A percentile compares a stretch with the other conserved stretches of the same genome.
phyloP scores from a whole-genome alignment of 768 basidiomycete genomes.

The Mycena chlorophos region DNA sequence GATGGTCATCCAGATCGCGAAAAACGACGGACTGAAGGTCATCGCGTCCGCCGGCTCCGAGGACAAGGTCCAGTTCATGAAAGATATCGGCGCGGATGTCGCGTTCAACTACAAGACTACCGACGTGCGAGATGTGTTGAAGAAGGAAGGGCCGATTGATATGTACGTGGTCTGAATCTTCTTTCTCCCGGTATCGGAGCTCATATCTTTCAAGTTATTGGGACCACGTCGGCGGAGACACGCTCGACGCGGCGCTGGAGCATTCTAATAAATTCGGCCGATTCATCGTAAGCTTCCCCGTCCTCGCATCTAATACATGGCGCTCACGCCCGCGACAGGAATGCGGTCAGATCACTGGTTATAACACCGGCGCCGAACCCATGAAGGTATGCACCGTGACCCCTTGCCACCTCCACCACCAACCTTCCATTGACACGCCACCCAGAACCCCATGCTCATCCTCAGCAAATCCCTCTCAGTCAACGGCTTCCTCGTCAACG shows the following conservation, averaged over 20 bases:
- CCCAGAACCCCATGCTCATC: constrained; percentile 34
- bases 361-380: constrained; percentile 16
- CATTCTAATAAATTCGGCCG: constrained; percentile 35
- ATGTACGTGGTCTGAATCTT: constrained; percentile 21
- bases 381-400: not conserved
- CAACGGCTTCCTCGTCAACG: constrained; percentile 35
- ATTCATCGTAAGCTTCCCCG: constrained; percentile 30
- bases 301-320: not conserved
- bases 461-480: constrained; percentile 38
- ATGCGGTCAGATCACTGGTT: constrained; percentile 29
- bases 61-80: constrained; percentile 40
- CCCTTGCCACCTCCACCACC: constrained; percentile 11
- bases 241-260: constrained; percentile 43
- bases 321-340: constrained; percentile 10
- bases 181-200: not conserved
- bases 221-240: constrained; percentile 43
- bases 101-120: constrained; percentile 35
- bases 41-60: constrained; percentile 43
- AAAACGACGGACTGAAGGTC: constrained; percentile 40
- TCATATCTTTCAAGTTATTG: constrained; percentile 10
- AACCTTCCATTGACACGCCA: constrained; percentile 26
- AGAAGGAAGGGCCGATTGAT: constrained; percentile 35
- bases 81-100: constrained; percentile 35
- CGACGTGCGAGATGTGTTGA: constrained; percentile 29
- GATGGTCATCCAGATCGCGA: constrained; percentile 29